Conservation (phyloP, 495 filamentous ascomycete genomes). For the Terfezia claveryi region DNA sequence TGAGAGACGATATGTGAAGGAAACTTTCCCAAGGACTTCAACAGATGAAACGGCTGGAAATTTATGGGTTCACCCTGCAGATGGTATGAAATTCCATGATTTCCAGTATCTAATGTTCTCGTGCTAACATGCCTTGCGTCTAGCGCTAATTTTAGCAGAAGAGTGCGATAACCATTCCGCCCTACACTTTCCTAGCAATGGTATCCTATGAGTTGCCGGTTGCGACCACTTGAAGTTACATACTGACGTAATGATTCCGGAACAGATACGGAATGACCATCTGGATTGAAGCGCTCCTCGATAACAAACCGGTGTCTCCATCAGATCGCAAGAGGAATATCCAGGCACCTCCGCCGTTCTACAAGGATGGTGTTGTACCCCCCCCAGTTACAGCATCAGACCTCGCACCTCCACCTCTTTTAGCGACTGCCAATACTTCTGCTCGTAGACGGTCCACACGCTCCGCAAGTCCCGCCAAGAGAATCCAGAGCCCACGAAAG, state of each 20-base stretch:
- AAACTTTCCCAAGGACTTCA: slow-evolving; percentile 45
- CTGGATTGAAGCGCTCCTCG: slow-evolving; percentile 79
- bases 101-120: background rate
- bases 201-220: background rate
- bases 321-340: slow-evolving; percentile 20
- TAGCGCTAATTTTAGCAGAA: slow-evolving; percentile 62
- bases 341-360: slow-evolving; percentile 23
- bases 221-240: background rate
- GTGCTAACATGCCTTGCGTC: slow-evolving; percentile 3
- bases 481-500: slow-evolving; percentile 46
- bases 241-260: slow-evolving; percentile 6
- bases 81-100: slow-evolving; percentile 32
- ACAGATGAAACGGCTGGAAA: slow-evolving; percentile 88
- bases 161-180: slow-evolving; percentile 30
- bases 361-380: slow-evolving; percentile 6
- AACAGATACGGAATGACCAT: slow-evolving; percentile 42
- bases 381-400: slow-evolving; percentile 9
- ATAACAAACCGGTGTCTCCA: slow-evolving; percentile 41
- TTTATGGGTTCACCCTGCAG: slow-evolving; percentile 73
- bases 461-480: slow-evolving; percentile 32
- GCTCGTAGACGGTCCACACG: slow-evolving; percentile 28
- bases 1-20: slow-evolving; percentile 74
- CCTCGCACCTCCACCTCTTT: slow-evolving; percentile 24
- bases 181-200: too few species aligned
- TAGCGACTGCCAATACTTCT: slow-evolving; percentile 8